A percentile compares a stretch with the other conserved stretches of the same genome.
Conservation (phyloP, 2,329 filamentous ascomycete species). For the Cryphonectria radicalis region DNA sequence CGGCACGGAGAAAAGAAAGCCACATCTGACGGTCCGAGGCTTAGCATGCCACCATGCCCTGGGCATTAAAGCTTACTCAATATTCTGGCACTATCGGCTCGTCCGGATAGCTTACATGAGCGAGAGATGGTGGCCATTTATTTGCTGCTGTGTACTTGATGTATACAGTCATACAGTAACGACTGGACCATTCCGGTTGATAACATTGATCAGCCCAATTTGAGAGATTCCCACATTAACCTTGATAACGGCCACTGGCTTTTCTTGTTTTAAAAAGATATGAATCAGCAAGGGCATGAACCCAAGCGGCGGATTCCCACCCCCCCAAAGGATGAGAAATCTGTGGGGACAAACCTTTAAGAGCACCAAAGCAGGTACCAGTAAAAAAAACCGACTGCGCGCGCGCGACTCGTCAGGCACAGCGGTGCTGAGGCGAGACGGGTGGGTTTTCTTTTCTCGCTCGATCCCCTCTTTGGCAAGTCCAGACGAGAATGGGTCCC, state of each 20-base stretch:
- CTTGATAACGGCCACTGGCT: neutral
- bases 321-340: neutral
- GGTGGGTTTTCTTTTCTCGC: neutral
- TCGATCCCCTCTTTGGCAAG: slow-evolving; percentile 26
- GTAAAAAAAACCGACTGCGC: neutral
- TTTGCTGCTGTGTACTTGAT: neutral
- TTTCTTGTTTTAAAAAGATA: neutral
- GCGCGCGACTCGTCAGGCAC: neutral
- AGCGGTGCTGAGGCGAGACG: neutral
- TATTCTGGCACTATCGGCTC: neutral
- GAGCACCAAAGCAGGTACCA: neutral
- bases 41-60: slow-evolving; percentile 1
- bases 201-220: neutral
- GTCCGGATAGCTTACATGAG: neutral
- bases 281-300: neutral
- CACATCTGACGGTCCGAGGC: slow-evolving; percentile 9
- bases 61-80: neutral
- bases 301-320: neutral
- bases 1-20: neutral
- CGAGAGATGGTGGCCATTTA: neutral
- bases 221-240: neutral
- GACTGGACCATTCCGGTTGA: neutral
- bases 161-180: neutral
- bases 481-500: slow-evolving; percentile 27
- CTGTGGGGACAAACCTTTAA: neutral